These are phyloP conservation scores for Smittium culicis DNA, from an alignment of 371 early-diverging fungal genomes.

Conservation along the genomic window DNA sequence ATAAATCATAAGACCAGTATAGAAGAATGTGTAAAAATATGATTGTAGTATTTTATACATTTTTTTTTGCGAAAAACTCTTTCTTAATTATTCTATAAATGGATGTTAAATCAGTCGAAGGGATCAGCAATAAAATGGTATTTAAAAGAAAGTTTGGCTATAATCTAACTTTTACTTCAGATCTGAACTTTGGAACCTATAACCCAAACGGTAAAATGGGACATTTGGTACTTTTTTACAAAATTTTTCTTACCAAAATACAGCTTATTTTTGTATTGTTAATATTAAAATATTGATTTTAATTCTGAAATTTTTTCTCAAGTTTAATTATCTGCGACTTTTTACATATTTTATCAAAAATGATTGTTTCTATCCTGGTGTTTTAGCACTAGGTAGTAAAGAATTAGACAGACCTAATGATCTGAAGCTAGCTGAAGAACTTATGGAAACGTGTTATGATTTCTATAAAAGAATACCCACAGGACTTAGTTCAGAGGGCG, in stretches of 20 bases:
- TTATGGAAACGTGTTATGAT: slow-evolving; percentile 42
- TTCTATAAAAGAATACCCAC: slow-evolving; percentile 33
- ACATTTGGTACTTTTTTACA: slow-evolving; percentile 32
- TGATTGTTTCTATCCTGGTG: slow-evolving; percentile 82
- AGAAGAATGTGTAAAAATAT: slow-evolving; percentile 43
- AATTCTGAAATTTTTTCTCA: no score
- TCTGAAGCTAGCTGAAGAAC: slow-evolving; percentile 24
- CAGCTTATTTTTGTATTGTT: no score
- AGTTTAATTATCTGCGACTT: not conserved
- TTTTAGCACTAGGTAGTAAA: slow-evolving; percentile 46
- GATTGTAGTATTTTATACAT: not conserved
- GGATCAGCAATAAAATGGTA: slow-evolving; percentile 56
- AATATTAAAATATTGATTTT: no score
- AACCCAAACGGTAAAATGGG: slow-evolving; percentile 8
- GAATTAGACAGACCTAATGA: slow-evolving; percentile 25
- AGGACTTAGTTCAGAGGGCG: slow-evolving; percentile 26
- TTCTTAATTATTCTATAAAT: not conserved
- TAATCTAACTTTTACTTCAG: not conserved
- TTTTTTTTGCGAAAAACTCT: not conserved
- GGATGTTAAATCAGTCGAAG: slow-evolving; percentile 37
- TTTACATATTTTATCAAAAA: slow-evolving; percentile 20
- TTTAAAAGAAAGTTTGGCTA: slow-evolving; percentile 22
- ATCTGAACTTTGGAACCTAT: not conserved
- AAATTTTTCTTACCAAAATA: not conserved
- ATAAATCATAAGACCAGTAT: slow-evolving; percentile 46